phyloP scores from a whole-genome alignment of 192 early-diverging fungal genomes.

The Entomortierella lignicola region DNA sequence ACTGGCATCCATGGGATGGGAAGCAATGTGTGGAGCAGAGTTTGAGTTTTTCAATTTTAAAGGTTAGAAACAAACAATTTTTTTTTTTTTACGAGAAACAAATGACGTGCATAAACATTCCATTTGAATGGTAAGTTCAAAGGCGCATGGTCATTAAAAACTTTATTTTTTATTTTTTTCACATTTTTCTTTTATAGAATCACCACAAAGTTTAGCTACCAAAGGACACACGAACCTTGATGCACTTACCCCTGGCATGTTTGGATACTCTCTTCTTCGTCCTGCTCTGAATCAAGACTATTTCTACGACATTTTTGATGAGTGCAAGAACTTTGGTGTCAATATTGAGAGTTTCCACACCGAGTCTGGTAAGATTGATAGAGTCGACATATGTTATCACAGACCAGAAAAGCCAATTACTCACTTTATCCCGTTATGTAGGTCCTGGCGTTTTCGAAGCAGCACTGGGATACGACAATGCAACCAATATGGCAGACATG shows the following conservation, averaged over 20 bases:
- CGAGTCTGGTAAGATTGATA: constrained; percentile 83
- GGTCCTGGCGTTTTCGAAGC: constrained; percentile 88
- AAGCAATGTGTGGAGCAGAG: constrained; percentile 71
- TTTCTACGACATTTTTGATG: constrained; percentile 77
- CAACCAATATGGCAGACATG: constrained; percentile 72
- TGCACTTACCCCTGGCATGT: constrained; percentile 83
- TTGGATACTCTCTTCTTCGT: constrained; percentile 81
- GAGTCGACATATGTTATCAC: too few species aligned
- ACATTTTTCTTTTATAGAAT: constrained; percentile 61
- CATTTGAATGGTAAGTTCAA: too few species aligned
- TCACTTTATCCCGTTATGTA: too few species aligned
- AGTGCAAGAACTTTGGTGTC: constrained; percentile 66
- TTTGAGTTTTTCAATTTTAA: constrained; percentile 86
- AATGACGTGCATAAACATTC: too few species aligned
- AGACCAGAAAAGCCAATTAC: too few species aligned
- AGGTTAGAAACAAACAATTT: too few species aligned
- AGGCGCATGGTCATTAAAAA: too few species aligned
- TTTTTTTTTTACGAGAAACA: too few species aligned
- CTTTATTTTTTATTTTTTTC: too few species aligned
- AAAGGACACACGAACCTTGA: constrained; percentile 68
- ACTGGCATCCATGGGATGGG: constrained; percentile 63
- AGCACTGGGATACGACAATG: constrained; percentile 72
- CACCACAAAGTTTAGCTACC: constrained; percentile 67
- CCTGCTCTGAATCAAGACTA: constrained; percentile 74
- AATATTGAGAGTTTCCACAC: constrained; percentile 84